phyloP scores from a whole-genome alignment of 2,329 filamentous ascomycete species.

The Colletotrichum orbiculare region DNA sequence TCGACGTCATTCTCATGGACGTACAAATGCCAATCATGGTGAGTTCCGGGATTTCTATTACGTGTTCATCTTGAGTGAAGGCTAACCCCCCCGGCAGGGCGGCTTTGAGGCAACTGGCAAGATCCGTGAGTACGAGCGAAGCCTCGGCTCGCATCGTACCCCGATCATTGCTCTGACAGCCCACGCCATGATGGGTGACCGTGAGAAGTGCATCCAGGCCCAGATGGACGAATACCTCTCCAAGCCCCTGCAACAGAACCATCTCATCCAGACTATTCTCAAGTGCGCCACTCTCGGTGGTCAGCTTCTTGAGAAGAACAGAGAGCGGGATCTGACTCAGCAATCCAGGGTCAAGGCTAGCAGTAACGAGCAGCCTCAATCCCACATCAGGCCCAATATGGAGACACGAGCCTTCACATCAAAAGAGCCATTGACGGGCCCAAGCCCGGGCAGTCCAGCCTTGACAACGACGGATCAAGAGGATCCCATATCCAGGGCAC shows the following conservation, averaged over 20 bases:
- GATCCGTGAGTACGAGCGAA: slow-evolving; percentile 93
- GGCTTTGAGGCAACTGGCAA: slow-evolving; percentile 97
- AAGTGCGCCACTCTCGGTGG: slow-evolving; percentile 95
- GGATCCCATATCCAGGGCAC: slow-evolving; percentile 66
- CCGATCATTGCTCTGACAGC: slow-evolving; percentile 97
- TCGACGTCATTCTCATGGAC: slow-evolving; percentile 98
- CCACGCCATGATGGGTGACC: slow-evolving; percentile 97
- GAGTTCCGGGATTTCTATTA: slow-evolving; percentile 47
- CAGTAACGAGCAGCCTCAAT: slow-evolving; percentile 50
- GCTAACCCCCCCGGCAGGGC: slow-evolving; percentile 63
- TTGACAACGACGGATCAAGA: slow-evolving; percentile 69
- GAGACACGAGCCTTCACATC: slow-evolving; percentile 77
- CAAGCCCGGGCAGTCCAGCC: slow-evolving; percentile 70
- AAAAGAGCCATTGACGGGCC: slow-evolving; percentile 66
- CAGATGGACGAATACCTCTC: slow-evolving; percentile 99
- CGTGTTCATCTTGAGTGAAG: slow-evolving; percentile 22
- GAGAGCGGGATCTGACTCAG: slow-evolving; percentile 68
- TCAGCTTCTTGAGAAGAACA: slow-evolving; percentile 81
- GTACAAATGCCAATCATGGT: slow-evolving; percentile 99
- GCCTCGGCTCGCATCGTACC: slow-evolving; percentile 81
- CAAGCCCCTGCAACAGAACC: slow-evolving; percentile 95
- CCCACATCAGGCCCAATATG: slow-evolving; percentile 52
- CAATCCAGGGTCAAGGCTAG: slow-evolving; percentile 60
- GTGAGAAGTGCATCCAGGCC: slow-evolving; percentile 97
- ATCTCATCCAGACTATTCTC: slow-evolving; percentile 96